Conservation (phyloP, 352 stramenopile genomes). For the Aphanomyces astaci region DNA sequence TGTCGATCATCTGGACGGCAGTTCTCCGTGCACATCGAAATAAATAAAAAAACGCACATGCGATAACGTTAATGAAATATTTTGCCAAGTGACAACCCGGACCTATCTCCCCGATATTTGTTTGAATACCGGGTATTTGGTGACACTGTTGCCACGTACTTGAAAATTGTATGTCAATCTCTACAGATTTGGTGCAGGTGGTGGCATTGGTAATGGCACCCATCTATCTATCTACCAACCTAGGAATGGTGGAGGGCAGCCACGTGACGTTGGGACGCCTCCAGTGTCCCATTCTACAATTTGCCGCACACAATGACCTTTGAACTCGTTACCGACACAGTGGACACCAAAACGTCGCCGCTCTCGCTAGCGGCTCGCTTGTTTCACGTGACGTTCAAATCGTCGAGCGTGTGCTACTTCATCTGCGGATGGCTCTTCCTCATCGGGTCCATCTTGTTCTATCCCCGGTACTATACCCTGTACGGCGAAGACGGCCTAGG, state of each 20-base stretch:
- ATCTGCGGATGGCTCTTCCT: conserved; percentile 65
- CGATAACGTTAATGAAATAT: too few relatives aligned
- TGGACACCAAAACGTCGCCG: too few relatives aligned
- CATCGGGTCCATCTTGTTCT: conserved; percentile 71
- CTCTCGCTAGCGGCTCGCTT: background rate
- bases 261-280: background rate
- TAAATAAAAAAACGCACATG: too few relatives aligned
- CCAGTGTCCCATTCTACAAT: background rate
- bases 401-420: conserved; percentile 33
- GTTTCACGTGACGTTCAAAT: background rate
- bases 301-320: background rate
- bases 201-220: background rate
- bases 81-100: too few relatives aligned
- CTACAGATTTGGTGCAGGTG: too few relatives aligned
- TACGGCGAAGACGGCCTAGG: conserved; percentile 43
- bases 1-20: too few relatives aligned
- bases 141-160: background rate
- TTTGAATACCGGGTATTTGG: background rate
- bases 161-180: too few relatives aligned
- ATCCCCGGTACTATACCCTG: conserved; percentile 56
- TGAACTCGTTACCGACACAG: too few relatives aligned
- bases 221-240: too few relatives aligned
- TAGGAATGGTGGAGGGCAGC: background rate
- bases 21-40: too few relatives aligned
- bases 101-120: too few relatives aligned